Evolutionary conservation across 2,329 filamentous ascomycete genomes (phyloP), one percentile per base, ranked within the genome.

Genomic region (Chaetomium olivaceum): DNA sequence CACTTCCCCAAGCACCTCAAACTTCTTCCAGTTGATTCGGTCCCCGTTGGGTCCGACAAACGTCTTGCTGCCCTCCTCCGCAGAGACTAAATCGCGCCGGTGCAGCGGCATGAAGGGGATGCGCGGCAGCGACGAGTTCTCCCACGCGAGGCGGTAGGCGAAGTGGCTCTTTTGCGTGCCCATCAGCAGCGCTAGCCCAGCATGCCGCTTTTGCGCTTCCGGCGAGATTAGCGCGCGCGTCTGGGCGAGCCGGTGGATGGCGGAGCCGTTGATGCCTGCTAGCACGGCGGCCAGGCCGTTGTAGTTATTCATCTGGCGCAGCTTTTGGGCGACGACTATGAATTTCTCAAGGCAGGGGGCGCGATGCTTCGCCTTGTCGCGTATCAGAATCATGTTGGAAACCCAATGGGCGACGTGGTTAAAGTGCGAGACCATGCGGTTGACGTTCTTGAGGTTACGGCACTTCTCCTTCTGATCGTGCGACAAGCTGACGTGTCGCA

Each of bases 1-100:
- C 5, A 97, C 91, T 72, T 98, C 94, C 7, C 93, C 93, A 78
- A 98, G 88, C 36, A 99, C 90, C 77, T 98, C 94, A 73, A 98
- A 99, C 76, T 99, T 99, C 78, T 90, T 93, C 95, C 95, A 99
- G 76, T 98, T 98, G 75, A 99, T 91, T 60, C 91, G 84, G 68
- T 92, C 87, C 69, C 83, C 87, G 67, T 87, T 84, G 2, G 86
- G 83, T 8, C 91, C 92, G 1, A 98, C 82, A 76, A 97, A 94
- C 0, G 95, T 98, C 73, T 87, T 87, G 77, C 95, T 97, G 39
- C 94, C 95, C 77, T 97, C 91, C 74, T 96, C 92, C 0, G 95
- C 94, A 14, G 91, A 92, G 1, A 97, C 92, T 27, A 99, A 83
- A 78, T 99, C 95, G 69, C 93, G 87, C 52, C 92, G 87, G 74